Evolutionary conservation across 306 rosid species (phyloP), one percentile per base, ranked within the genome.

Genomic region (Citrullus amarus): DNA sequence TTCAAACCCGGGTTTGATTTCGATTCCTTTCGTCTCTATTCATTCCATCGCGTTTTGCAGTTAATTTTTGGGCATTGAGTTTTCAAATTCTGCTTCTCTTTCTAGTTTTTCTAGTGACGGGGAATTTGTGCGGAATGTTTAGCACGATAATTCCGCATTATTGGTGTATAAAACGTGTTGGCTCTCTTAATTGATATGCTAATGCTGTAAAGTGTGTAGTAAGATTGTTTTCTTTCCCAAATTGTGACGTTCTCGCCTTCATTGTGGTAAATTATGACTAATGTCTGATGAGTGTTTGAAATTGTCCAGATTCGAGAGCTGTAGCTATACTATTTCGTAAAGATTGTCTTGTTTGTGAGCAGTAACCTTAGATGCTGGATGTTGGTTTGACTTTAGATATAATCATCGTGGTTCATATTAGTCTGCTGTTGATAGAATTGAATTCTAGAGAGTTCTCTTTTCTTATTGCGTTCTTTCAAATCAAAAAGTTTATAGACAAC

Each of bases 1-100:
- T 86, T 77, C 88, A 83, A 44, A 87, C 79, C 75, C 83, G 85
- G 90, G 98, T 93, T 70, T 82, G 58, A 56, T 63, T 30, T 63
- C 62, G 50, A 60, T 11, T 36, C 41, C 8, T 28, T 56, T 38
- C 74, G 43, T 57, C 48, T 32, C 75, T 0, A 8, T 61, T 32
- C 61, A 76, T 30, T 18, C 22, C 79, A 38, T 60, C 48, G 17
- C 14, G 50, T 44, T 54, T 61, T 43, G 15, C 68, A 46, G 44
- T 59, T 20, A 2, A 28, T 44, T 79, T 71, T 79, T 75, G 14
- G 46, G 36, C 58, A 70, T 18, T 39, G 3, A 18, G 75, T 67
- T 67, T 17, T 39, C 73, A 39, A 81, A 87, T 86, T 89, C 85
- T 84, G 81, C 54, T 81, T 15, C 73, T 25, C 77, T 55, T 54